phyloP scores from a whole-genome alignment of 108 stramenopile genomes.

The Parmales sp. region DNA sequence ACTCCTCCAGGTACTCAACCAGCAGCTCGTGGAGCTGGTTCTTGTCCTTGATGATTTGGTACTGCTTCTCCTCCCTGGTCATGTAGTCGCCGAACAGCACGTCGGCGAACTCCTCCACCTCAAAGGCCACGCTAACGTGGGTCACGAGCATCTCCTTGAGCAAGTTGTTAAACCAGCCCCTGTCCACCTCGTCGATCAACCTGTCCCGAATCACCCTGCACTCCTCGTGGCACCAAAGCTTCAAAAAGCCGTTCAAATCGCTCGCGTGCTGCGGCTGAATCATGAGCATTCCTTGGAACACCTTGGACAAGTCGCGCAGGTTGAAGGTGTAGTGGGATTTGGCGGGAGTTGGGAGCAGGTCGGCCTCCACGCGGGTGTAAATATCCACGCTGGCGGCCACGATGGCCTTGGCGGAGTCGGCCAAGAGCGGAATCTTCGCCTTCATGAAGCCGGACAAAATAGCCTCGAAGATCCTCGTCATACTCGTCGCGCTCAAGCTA shows the following conservation, averaged over 20 bases:
- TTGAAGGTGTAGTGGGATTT: conserved; percentile 64
- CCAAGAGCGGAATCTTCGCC: conserved; percentile 23
- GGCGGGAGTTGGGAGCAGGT: conserved; percentile 45
- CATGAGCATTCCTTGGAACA: conserved; percentile 50
- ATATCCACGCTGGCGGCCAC: conserved; percentile 39
- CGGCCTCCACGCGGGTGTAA: conserved; percentile 38
- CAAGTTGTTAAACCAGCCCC: conserved; percentile 36
- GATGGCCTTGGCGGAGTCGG: conserved; percentile 16
- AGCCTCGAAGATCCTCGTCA: conserved; percentile 40
- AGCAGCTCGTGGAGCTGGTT: conserved; percentile 32
- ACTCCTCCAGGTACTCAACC: conserved; percentile 47
- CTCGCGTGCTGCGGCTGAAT: conserved; percentile 25
- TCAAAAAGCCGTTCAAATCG: conserved; percentile 34
- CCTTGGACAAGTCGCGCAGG: conserved; percentile 51
- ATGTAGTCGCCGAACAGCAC: conserved; percentile 38
- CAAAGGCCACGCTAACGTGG: conserved; percentile 29
- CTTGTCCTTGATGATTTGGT: conserved; percentile 34
- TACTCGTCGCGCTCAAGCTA: conserved; percentile 31
- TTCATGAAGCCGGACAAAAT: conserved; percentile 43
- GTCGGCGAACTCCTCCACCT: conserved; percentile 13
- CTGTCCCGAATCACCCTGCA: conserved; percentile 48
- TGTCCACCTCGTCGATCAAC: conserved; percentile 42
- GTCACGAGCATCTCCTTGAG: conserved; percentile 31
- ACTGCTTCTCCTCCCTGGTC: conserved; percentile 24
- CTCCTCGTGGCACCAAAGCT: conserved; percentile 52